Conservation (phyloP, 768 basidiomycete genomes). For the Trametes villosa region DNA sequence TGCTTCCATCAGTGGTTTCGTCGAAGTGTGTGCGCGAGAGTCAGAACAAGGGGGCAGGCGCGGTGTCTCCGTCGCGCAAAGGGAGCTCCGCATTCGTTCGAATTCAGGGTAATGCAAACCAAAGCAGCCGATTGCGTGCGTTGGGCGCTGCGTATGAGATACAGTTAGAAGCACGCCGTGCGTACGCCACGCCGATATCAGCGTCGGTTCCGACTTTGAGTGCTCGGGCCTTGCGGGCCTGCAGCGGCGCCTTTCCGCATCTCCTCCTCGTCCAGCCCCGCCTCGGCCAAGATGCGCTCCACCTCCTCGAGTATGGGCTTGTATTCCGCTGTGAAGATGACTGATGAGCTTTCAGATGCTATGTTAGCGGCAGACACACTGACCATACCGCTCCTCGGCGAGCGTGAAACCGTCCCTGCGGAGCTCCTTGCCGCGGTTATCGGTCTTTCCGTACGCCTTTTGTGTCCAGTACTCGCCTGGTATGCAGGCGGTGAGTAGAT, state of each 20-base stretch:
- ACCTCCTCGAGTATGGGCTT: constrained; percentile 84
- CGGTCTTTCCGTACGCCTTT: constrained; percentile 62
- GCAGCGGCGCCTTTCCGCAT: constrained; percentile 63
- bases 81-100: no score
- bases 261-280: constrained; percentile 84
- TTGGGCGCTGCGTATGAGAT: no score
- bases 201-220: constrained; percentile 57
- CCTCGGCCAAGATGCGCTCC: constrained; percentile 80
- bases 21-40: no score
- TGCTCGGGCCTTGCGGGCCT: constrained; percentile 38
- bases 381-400: constrained; percentile 75
- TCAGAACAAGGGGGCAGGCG: no score
- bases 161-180: no score
- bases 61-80: no score
- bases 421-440: constrained; percentile 76
- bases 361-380: constrained; percentile 25
- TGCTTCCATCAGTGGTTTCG: no score
- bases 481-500: not conserved
- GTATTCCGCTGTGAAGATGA: constrained; percentile 58
- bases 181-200: no score
- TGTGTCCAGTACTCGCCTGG: constrained; percentile 81
- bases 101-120: no score
- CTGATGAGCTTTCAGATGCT: not conserved
- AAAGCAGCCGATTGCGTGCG: no score
- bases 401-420: constrained; percentile 78